Conservation (phyloP, 192 early-diverging fungal species). For the Paraglomus occultum region DNA sequence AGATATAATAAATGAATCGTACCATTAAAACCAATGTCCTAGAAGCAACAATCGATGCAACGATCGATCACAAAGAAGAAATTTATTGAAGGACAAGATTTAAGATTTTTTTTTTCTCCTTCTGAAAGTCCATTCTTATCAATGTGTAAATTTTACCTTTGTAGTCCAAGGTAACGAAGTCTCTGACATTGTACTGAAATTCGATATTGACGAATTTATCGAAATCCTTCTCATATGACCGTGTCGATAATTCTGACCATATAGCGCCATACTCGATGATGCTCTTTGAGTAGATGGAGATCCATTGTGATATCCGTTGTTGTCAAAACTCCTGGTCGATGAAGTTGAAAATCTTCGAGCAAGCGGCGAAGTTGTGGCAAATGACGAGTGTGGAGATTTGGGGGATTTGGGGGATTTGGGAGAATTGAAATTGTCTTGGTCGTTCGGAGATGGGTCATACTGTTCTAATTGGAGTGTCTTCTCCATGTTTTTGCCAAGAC, state of each 20-base stretch:
- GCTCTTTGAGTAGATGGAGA: constrained; percentile 20
- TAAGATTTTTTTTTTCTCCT: too few species aligned
- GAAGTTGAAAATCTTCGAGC: constrained; percentile 26
- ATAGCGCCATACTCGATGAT: constrained; percentile 21
- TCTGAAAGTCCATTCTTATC: too few species aligned
- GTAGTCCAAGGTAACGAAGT: constrained; percentile 60
- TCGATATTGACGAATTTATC: constrained; percentile 33
- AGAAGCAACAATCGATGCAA: too few species aligned
- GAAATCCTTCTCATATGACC: constrained; percentile 13
- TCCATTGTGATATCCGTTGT: constrained; percentile 2
- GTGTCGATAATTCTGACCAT: background rate
- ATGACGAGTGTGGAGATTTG: too few species aligned
- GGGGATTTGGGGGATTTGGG: too few species aligned
- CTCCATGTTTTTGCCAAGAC: too few species aligned
- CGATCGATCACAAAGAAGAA: too few species aligned
- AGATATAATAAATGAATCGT: constrained; percentile 26
- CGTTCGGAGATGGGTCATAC: too few species aligned
- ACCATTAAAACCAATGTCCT: constrained; percentile 80
- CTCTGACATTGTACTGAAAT: constrained; percentile 50
- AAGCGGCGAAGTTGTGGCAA: background rate
- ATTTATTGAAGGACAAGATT: too few species aligned
- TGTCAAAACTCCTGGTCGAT: constrained; percentile 26
- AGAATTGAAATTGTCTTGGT: too few species aligned
- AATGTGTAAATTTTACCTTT: constrained; percentile 12
- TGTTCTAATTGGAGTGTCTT: too few species aligned